phyloP scores from a whole-genome alignment of 1,139 yeast genomes.

The Suhomyces wounanorum region DNA sequence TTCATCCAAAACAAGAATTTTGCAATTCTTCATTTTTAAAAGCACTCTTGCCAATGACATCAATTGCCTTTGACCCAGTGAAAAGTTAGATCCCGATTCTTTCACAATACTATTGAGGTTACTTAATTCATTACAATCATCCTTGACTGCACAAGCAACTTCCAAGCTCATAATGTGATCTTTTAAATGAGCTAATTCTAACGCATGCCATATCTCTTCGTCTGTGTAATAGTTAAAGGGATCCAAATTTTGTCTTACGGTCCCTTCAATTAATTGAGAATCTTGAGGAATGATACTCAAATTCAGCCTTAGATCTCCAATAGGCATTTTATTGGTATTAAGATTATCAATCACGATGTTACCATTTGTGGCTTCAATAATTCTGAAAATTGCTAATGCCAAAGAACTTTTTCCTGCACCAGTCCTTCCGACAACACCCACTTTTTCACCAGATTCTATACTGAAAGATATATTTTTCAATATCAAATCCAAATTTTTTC shows the following conservation, averaged over 20 bases:
- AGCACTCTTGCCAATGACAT: slow-evolving; percentile 76
- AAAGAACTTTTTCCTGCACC: slow-evolving; percentile 97
- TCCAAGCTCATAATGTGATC: slow-evolving; percentile 44
- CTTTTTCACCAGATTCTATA: slow-evolving; percentile 76
- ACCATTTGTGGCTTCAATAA: slow-evolving; percentile 72
- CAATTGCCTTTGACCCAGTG: slow-evolving; percentile 78
- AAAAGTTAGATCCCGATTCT: slow-evolving; percentile 74
- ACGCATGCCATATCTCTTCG: slow-evolving; percentile 55
- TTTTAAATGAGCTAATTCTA: slow-evolving; percentile 55
- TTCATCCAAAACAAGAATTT: slow-evolving; percentile 71
- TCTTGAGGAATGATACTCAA: slow-evolving; percentile 71
- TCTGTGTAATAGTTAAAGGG: slow-evolving; percentile 56
- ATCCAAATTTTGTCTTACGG: slow-evolving; percentile 60
- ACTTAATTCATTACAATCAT: slow-evolving; percentile 22
- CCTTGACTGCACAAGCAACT: slow-evolving; percentile 19
- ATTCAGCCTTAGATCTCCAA: slow-evolving; percentile 53
- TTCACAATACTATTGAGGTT: slow-evolving; percentile 48
- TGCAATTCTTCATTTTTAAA: slow-evolving; percentile 52
- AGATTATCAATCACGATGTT: slow-evolving; percentile 51
- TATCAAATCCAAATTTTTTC: slow-evolving; percentile 81
- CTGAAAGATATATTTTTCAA: slow-evolving; percentile 68
- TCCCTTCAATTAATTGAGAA: slow-evolving; percentile 66
- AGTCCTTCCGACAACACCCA: slow-evolving; percentile 95
- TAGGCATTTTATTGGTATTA: slow-evolving; percentile 47
- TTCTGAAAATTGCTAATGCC: slow-evolving; percentile 85